Percentiles rank a stretch among this genome's conserved stretches.
These are phyloP conservation scores for Choiromyces venosus DNA, from an alignment of 495 filamentous ascomycete genomes.

Conservation along the genomic window DNA sequence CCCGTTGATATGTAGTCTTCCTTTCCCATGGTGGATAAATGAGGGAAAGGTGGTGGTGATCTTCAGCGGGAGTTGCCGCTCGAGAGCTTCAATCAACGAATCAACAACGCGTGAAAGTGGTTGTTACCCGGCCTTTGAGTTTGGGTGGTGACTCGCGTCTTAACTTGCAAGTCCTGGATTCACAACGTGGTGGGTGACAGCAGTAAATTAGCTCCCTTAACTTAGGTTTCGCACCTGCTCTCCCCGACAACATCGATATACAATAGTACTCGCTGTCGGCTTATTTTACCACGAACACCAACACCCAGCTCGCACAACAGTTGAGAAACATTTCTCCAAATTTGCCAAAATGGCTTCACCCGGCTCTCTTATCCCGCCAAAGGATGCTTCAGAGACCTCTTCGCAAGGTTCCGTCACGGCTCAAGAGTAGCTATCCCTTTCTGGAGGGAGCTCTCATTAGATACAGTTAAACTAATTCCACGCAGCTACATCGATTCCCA, in stretches of 20 bases:
- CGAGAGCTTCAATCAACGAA: background rate
- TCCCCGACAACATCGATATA: too few species aligned
- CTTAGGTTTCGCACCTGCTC: too few species aligned
- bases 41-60: constrained; percentile 21
- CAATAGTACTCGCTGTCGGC: background rate
- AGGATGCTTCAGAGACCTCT: constrained; percentile 50
- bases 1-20: constrained; percentile 40
- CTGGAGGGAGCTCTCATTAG: background rate
- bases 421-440: constrained; percentile 58
- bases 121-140: constrained; percentile 15
- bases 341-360: constrained; percentile 15
- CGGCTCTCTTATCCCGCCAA: constrained; percentile 4
- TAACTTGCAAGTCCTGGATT: background rate
- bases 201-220: too few species aligned
- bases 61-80: background rate
- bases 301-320: background rate
- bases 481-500: constrained; percentile 79
- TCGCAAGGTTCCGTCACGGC: constrained; percentile 72
- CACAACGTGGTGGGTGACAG: too few species aligned
- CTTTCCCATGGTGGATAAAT: constrained; percentile 29
- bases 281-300: background rate
- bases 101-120: background rate
- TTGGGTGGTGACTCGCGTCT: background rate
- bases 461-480: background rate
- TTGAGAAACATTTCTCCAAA: background rate